Conservation (phyloP, 495 filamentous ascomycete species). For the Aspergillus nanangensis region DNA sequence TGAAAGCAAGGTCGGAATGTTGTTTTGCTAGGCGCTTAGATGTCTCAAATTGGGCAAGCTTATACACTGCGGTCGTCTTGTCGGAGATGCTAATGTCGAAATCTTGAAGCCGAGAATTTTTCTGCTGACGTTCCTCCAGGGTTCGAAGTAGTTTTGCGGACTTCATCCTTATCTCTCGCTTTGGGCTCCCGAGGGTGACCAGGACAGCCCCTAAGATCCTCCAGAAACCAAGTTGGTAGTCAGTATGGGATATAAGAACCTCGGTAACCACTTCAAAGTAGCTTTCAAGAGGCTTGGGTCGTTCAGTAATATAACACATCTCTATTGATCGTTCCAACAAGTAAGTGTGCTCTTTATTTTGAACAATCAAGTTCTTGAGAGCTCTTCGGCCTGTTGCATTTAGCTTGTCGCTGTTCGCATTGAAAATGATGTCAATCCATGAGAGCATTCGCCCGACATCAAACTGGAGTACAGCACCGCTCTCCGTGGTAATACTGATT, state of each 20-base stretch:
- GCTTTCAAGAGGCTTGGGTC: constrained; percentile 81
- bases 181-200: constrained; percentile 86
- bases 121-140: constrained; percentile 79
- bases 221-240: constrained; percentile 85
- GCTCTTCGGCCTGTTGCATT: constrained; percentile 89
- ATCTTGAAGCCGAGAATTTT: constrained; percentile 87
- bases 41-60: constrained; percentile 93
- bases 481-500: constrained; percentile 81
- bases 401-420: constrained; percentile 78
- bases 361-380: constrained; percentile 82
- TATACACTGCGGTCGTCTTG: constrained; percentile 97
- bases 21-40: constrained; percentile 86
- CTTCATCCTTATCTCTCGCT: constrained; percentile 81
- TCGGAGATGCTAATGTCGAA: constrained; percentile 98
- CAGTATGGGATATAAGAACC: constrained; percentile 72
- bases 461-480: constrained; percentile 77
- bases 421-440: constrained; percentile 95
- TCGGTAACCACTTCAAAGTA: constrained; percentile 92
- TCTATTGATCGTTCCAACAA: constrained; percentile 83
- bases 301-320: constrained; percentile 69
- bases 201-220: constrained; percentile 81
- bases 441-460: constrained; percentile 86
- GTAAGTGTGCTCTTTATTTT: constrained; percentile 81
- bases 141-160: constrained; percentile 78
- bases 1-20: constrained; percentile 83